Conservation (phyloP, 169 alveolate genomes). For the Plasmodium vivax region DNA sequence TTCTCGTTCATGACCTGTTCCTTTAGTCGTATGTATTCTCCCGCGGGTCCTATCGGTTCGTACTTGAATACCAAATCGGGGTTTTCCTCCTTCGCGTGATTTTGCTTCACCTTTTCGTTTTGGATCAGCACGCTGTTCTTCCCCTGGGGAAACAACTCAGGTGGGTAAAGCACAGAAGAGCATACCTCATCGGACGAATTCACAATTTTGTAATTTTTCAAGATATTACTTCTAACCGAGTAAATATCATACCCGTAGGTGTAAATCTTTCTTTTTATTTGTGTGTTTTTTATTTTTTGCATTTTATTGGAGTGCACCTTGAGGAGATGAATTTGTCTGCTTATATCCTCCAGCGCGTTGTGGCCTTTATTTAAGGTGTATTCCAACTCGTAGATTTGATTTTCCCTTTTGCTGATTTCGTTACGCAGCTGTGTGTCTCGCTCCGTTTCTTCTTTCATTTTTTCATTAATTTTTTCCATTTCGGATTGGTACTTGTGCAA, state of each 20-base stretch:
- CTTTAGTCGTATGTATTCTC: conserved; percentile 54
- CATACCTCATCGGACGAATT: neutral
- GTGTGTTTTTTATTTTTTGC: conserved; percentile 51
- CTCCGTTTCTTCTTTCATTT: conserved; percentile 11
- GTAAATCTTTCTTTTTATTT: conserved; percentile 38
- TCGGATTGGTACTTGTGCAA: conserved; percentile 16
- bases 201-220: neutral
- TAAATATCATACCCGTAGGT: conserved; percentile 70
- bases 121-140: neutral
- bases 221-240: conserved; percentile 13
- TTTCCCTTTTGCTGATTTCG: conserved; percentile 45
- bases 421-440: conserved; percentile 10
- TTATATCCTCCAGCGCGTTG: neutral
- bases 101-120: neutral
- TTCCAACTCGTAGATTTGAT: conserved; percentile 44
- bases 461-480: conserved; percentile 16
- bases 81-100: neutral
- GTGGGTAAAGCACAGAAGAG: neutral
- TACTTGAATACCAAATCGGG: conserved; percentile 9
- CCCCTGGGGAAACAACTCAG: neutral
- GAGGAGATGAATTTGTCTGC: conserved; percentile 9
- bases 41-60: conserved; percentile 71
- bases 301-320: conserved; percentile 14
- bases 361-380: conserved; percentile 9
- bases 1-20: conserved; percentile 9